These are phyloP conservation scores for Eurotiales sp. DNA, from an alignment of 2,329 filamentous ascomycete species.

Conservation along the genomic window DNA sequence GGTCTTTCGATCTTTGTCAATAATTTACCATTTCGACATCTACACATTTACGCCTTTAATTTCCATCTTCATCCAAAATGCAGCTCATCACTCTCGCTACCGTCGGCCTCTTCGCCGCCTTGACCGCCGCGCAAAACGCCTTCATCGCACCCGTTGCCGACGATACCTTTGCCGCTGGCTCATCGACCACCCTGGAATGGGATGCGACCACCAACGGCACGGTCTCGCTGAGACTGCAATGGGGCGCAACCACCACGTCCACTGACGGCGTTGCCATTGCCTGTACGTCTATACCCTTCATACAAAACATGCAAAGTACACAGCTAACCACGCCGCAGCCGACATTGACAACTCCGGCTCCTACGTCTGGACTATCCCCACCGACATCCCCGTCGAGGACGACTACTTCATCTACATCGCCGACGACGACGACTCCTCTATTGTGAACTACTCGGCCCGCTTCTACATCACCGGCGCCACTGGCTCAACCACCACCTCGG, in stretches of 20 bases:
- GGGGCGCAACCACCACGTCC: conserved; percentile 41
- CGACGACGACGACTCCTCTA: conserved; percentile 39
- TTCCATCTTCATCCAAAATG: conserved; percentile 12
- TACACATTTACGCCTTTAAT: not conserved
- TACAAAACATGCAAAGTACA: not conserved
- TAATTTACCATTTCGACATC: conserved; percentile 3
- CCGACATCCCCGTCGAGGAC: conserved; percentile 37
- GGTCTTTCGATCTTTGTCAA: conserved; percentile 12
- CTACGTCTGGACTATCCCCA: conserved; percentile 47
- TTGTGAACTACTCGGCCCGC: conserved; percentile 51
- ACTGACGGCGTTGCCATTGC: conserved; percentile 39
- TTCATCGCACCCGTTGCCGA: conserved; percentile 46
- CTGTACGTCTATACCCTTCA: conserved; percentile 31
- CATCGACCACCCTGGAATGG: conserved; percentile 48
- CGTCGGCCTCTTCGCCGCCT: conserved; percentile 43
- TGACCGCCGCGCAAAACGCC: conserved; percentile 47
- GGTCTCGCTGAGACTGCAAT: conserved; percentile 50
- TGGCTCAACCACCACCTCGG: conserved; percentile 29
- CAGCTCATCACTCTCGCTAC: conserved; percentile 19
- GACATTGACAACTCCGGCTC: conserved; percentile 47
- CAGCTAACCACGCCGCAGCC: conserved; percentile 30
- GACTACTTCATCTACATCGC: conserved; percentile 55
- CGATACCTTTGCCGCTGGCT: conserved; percentile 45
- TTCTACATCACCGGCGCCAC: conserved; percentile 49
- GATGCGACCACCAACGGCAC: conserved; percentile 47